Evolutionary conservation across 345 rosid genomes (phyloP).

Genomic region (Eucalyptus curtisii): DNA sequence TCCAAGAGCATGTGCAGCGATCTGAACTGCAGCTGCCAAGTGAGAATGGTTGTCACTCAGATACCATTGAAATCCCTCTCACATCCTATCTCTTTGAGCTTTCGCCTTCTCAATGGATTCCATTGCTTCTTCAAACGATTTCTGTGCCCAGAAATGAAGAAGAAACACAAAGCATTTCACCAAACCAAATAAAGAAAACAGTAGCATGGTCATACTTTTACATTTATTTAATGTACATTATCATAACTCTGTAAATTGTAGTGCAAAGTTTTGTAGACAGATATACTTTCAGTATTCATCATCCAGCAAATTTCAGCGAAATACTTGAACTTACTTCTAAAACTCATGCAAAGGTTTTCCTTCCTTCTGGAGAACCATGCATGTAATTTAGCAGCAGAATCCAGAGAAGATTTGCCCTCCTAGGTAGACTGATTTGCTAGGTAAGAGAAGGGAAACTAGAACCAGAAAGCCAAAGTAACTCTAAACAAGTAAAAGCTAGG

Average conservation of each 20-base stretch:
- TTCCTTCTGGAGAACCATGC: background rate
- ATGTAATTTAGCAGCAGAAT: background rate
- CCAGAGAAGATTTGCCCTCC: background rate
- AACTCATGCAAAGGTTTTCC: background rate
- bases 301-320: background rate
- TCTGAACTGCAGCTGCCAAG: background rate
- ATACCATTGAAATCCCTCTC: background rate
- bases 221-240: background rate
- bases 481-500: background rate
- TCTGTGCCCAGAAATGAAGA: slow-evolving; percentile 12
- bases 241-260: background rate
- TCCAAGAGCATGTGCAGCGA: background rate
- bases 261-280: background rate
- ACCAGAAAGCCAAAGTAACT: background rate
- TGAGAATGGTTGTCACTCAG: background rate
- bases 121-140: slow-evolving; percentile 89
- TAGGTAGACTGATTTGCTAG: background rate
- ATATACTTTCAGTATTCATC: background rate
- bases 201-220: background rate
- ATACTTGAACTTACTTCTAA: background rate
- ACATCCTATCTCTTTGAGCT: slow-evolving; percentile 21
- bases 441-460: background rate
- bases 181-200: background rate
- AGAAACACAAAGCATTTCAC: background rate
- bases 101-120: slow-evolving; percentile 61